Conservation (phyloP, 2,329 filamentous ascomycete species). For the Pseudogymnoascus sp. region DNA sequence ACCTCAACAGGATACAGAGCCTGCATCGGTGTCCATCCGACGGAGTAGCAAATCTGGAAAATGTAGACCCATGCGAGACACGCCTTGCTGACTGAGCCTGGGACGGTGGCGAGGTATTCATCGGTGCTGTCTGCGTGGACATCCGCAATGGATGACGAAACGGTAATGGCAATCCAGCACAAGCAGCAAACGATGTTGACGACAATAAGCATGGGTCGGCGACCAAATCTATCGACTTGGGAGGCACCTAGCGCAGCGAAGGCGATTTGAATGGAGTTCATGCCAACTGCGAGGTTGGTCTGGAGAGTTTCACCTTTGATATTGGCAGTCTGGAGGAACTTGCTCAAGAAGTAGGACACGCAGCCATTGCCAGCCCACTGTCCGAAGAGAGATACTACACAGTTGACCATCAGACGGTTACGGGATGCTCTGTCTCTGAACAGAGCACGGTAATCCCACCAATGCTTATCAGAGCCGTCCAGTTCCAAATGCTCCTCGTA, state of each 20-base stretch:
- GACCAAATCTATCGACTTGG: slow-evolving; percentile 52
- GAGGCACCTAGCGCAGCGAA: slow-evolving; percentile 50
- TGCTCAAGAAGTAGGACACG: slow-evolving; percentile 22
- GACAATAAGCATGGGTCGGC: slow-evolving; percentile 48
- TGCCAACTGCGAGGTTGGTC: slow-evolving; percentile 45
- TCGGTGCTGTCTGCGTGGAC: slow-evolving; percentile 1
- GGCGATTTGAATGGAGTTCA: slow-evolving; percentile 49
- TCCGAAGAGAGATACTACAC: neutral
- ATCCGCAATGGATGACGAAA: slow-evolving; percentile 32
- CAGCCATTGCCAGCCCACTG: slow-evolving; percentile 14
- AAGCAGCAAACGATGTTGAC: slow-evolving; percentile 43
- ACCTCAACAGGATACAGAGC: slow-evolving; percentile 49
- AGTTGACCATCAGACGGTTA: slow-evolving; percentile 3
- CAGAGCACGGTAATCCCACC: slow-evolving; percentile 14
- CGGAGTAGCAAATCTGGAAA: slow-evolving; percentile 47
- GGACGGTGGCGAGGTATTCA: slow-evolving; percentile 2
- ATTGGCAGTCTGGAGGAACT: slow-evolving; percentile 41
- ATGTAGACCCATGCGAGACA: slow-evolving; percentile 49
- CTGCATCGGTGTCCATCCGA: slow-evolving; percentile 41
- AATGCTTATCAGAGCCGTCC: slow-evolving; percentile 12
- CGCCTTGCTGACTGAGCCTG: slow-evolving; percentile 35
- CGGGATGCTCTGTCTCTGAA: slow-evolving; percentile 12
- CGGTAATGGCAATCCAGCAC: slow-evolving; percentile 47
- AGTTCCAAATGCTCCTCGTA: slow-evolving; percentile 41
- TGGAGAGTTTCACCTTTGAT: slow-evolving; percentile 39